Evolutionary conservation across 805 yeast genomes (phyloP).

Genomic region (Ogataea paradorogensis): DNA sequence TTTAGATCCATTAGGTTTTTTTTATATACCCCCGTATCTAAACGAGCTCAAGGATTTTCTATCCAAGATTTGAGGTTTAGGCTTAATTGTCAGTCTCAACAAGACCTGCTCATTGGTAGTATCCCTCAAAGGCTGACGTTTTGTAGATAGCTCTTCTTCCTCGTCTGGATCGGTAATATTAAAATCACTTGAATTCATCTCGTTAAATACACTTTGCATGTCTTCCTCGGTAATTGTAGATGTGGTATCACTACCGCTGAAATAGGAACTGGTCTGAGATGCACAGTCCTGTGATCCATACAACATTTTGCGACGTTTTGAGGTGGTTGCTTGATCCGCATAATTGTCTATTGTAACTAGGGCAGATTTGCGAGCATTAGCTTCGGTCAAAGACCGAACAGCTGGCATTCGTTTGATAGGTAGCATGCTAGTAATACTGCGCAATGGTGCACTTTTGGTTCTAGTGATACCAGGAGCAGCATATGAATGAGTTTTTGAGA

Average conservation of each 20-base stretch:
- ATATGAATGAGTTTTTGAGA: no score
- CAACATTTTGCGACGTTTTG: constrained; percentile 28
- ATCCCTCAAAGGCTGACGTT: constrained; percentile 1
- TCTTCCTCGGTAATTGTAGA: constrained; percentile 12
- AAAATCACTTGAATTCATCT: constrained; percentile 29
- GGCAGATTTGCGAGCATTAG: constrained; percentile 16
- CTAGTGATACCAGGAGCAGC: no score
- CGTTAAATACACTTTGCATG: constrained; percentile 4
- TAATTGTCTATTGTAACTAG: constrained; percentile 24
- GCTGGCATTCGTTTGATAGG: not conserved
- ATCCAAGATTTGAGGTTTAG: not conserved
- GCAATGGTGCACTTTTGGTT: not conserved
- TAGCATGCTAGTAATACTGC: not conserved
- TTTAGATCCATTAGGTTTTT: constrained; percentile 1
- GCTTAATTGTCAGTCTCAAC: not conserved
- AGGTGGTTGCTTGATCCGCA: constrained; percentile 19
- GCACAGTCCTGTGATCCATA: constrained; percentile 14
- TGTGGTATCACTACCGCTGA: constrained; percentile 7
- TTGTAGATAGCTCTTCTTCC: constrained; percentile 14
- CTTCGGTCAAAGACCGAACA: constrained; percentile 1
- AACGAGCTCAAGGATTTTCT: constrained; percentile 2
- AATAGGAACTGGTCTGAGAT: constrained; percentile 20
- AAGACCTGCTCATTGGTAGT: constrained; percentile 3
- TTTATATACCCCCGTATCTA: constrained; percentile 3
- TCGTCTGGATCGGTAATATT: constrained; percentile 29